These are phyloP conservation scores for Syzygium jambos DNA, from an alignment of 345 rosid species.

Conservation along the genomic window DNA sequence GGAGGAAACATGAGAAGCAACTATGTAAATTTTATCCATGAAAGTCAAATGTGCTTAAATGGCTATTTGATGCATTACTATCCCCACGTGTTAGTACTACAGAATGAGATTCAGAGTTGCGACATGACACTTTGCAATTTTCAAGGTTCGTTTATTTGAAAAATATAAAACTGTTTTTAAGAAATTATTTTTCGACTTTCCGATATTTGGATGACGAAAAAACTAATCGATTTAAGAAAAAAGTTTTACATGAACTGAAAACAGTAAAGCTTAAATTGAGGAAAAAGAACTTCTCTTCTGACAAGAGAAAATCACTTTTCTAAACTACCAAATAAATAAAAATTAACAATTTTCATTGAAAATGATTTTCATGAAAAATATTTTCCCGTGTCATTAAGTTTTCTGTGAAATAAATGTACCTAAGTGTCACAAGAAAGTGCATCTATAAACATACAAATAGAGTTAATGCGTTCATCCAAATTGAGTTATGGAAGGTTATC, in stretches of 20 bases:
- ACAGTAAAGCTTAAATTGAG: not conserved
- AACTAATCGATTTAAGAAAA: not conserved
- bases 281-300: not conserved
- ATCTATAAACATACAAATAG: not conserved
- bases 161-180: not conserved
- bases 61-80: not conserved
- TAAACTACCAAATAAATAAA: not conserved
- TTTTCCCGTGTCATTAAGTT: not conserved
- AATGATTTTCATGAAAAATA: not conserved
- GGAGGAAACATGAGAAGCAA: not conserved
- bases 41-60: not conserved
- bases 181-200: not conserved
- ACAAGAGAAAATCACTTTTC: not conserved
- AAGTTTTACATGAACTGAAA: fast-evolving
- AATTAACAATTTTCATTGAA: not conserved
- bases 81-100: not conserved
- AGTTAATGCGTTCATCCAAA: not conserved
- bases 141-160: not conserved
- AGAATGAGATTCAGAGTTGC: not conserved
- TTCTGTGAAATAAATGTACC: not conserved
- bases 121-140: not conserved
- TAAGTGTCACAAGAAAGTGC: not conserved
- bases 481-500: not conserved
- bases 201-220: not conserved
- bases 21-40: not conserved